Evolutionary conservation across 352 stramenopile species (phyloP), one percentile per base, ranked within the genome.

Genomic region (Phytophthora capsici): DNA sequence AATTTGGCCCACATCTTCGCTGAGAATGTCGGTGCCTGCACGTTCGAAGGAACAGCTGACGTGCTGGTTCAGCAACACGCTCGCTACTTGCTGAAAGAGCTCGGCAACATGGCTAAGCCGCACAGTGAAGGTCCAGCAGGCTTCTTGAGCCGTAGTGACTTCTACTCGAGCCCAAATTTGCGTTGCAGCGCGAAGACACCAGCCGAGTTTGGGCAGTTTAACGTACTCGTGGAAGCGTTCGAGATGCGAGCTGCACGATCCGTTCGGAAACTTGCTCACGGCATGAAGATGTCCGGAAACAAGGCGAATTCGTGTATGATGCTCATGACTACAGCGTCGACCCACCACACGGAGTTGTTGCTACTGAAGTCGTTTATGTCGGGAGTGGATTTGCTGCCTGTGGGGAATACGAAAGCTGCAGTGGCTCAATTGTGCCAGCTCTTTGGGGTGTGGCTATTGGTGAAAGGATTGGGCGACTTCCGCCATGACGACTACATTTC

Each of bases 11-110:
- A 63, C 32, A 44, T 71, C 36, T 75, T 75, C 30, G 60, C 47
- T 19, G 75, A 83, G 46, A 61, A 58, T 17, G 71, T 86, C 4
- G 74, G 74, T 6, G 51, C 73, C 4, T 52, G 36, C 26, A 86
- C 77, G 0, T 83, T 65, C 32, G 77, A 86, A 69, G 77, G 77
- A 50, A 86, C 74, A 32, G 70, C 77, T 43, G 75, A 86, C 53
- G 75, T 86, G 47, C 55, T 86, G 17, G 75, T 81, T 44, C 69
- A 82, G 62, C 77, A 86, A 51, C 74, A 83, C 57, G 62, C 73
- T 4, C 63, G 69, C 1, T 83, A 77, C 34, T 59, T 86, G 16
- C 46, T 76, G 48, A 84, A 81, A 59, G 52, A 69, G 34, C 47
- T 57, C 26, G 44, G 28, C 26, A 54, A 47, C 3, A 19, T 49